These are phyloP conservation scores for Mycotypha africana DNA, from an alignment of 371 early-diverging fungal species.

Conservation along the genomic window DNA sequence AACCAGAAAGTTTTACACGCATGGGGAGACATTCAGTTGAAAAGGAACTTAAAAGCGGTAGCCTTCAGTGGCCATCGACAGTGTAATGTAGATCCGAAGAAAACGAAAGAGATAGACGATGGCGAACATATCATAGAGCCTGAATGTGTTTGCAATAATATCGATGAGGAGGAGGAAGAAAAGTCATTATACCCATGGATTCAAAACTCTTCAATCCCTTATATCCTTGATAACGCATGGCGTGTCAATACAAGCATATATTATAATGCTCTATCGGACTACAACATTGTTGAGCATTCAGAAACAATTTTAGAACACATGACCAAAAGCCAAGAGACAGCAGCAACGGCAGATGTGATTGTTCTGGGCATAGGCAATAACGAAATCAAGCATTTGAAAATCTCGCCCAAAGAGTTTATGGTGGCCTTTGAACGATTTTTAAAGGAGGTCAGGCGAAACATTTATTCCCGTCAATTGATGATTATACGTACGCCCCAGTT, in stretches of 20 bases:
- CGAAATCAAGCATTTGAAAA: constrained; percentile 18
- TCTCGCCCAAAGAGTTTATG: constrained; percentile 22
- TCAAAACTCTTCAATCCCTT: constrained; percentile 19
- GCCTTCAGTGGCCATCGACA: constrained; percentile 16
- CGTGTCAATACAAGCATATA: constrained; percentile 25
- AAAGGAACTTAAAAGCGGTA: constrained; percentile 36
- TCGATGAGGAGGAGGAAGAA: constrained; percentile 2
- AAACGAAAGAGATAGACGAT: no score
- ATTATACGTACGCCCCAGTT: constrained; percentile 35
- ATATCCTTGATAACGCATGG: constrained; percentile 26
- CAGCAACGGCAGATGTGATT: constrained; percentile 24
- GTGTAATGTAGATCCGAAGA: constrained; percentile 17
- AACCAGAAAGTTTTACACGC: constrained; percentile 29
- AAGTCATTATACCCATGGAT: constrained; percentile 27
- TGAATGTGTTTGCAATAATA: constrained; percentile 19
- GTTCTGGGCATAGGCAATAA: constrained; percentile 31
- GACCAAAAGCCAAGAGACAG: constrained; percentile 1
- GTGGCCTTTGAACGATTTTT: no score
- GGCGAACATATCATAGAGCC: no score
- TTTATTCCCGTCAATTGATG: constrained; percentile 30
- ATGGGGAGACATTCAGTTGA: constrained; percentile 33
- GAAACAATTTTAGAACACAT: not conserved
- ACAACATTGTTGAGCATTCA: constrained; percentile 13
- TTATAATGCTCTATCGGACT: constrained; percentile 15
- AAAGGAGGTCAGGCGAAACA: no score